Evolutionary conservation across 2,329 filamentous ascomycete species (phyloP).

Genomic region (Fusarium tanahbumbuense): DNA sequence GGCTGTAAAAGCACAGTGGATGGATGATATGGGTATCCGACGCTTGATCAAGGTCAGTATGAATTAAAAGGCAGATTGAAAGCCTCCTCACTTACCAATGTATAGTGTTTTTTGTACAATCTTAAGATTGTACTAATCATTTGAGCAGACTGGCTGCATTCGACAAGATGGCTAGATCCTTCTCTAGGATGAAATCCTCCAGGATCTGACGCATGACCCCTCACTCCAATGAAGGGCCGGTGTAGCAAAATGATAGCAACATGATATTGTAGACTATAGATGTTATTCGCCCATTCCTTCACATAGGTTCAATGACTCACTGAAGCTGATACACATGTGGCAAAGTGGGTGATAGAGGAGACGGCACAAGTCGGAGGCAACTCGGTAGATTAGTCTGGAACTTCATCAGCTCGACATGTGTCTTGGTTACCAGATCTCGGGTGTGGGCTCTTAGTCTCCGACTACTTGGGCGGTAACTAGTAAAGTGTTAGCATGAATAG

Average conservation of each 20-base stretch:
- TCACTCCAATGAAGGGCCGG: neutral
- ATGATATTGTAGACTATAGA: neutral
- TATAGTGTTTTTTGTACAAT: constrained; percentile 1
- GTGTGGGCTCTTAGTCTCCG: neutral
- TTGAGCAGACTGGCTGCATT: neutral
- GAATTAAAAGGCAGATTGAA: neutral
- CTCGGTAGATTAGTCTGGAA: constrained; percentile 3
- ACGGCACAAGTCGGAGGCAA: neutral
- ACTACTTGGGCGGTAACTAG: neutral
- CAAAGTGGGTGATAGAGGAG: neutral
- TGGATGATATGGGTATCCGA: constrained; percentile 3
- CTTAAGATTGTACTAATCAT: neutral
- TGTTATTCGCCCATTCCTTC: neutral
- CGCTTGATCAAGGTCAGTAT: neutral
- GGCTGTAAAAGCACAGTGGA: constrained; percentile 1
- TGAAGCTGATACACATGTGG: constrained; percentile 5
- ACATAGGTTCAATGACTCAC: neutral
- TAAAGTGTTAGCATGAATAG: neutral
- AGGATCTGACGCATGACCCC: neutral
- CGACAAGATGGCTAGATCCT: neutral
- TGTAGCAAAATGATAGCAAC: neutral
- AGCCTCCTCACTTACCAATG: neutral
- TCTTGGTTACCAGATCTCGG: neutral
- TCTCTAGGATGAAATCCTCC: neutral
- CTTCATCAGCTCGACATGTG: neutral